A percentile compares a stretch with the other conserved stretches of the same genome.
Conservation (phyloP, 2,329 filamentous ascomycete genomes). For the Coleophoma eucalyptorum region DNA sequence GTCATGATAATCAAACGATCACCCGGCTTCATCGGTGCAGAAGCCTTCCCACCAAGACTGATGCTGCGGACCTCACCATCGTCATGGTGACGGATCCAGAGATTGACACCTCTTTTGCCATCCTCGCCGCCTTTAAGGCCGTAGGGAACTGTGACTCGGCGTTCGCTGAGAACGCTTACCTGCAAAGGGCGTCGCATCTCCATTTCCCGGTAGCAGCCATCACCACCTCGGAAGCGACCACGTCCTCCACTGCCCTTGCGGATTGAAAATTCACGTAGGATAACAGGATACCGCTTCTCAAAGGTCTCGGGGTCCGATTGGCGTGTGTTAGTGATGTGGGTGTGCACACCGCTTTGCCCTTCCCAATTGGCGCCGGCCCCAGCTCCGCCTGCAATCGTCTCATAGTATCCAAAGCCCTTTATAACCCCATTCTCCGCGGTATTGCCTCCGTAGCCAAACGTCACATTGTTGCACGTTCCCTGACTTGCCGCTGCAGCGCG, state of each 20-base stretch:
- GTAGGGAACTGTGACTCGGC: constrained; percentile 71
- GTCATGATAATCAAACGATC: constrained; percentile 14
- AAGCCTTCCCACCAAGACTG: constrained; percentile 15
- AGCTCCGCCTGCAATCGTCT: constrained; percentile 73
- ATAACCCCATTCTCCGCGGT: constrained; percentile 20
- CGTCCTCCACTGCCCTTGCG: constrained; percentile 55
- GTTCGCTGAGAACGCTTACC: constrained; percentile 70
- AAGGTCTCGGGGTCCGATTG: constrained; percentile 78
- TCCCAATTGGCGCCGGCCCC: constrained; percentile 70
- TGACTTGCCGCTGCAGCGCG: constrained; percentile 71
- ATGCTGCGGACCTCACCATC: constrained; percentile 5
- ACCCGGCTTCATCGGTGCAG: constrained; percentile 9
- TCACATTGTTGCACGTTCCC: constrained; percentile 77
- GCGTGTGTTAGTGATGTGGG: constrained; percentile 66
- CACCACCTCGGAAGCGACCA: constrained; percentile 35
- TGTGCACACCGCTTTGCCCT: constrained; percentile 70
- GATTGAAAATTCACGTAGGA: constrained; percentile 65
- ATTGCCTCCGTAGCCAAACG: constrained; percentile 73
- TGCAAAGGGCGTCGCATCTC: constrained; percentile 73
- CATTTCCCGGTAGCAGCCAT: constrained; percentile 58
- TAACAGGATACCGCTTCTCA: constrained; percentile 69
- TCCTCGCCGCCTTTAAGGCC: constrained; percentile 78
- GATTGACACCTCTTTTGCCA: constrained; percentile 71
- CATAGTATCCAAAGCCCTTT: constrained; percentile 68
- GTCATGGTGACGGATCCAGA: too few relatives aligned